Evolutionary conservation across 805 yeast species (phyloP).

Genomic region (Kodamaea neixiangensis): DNA sequence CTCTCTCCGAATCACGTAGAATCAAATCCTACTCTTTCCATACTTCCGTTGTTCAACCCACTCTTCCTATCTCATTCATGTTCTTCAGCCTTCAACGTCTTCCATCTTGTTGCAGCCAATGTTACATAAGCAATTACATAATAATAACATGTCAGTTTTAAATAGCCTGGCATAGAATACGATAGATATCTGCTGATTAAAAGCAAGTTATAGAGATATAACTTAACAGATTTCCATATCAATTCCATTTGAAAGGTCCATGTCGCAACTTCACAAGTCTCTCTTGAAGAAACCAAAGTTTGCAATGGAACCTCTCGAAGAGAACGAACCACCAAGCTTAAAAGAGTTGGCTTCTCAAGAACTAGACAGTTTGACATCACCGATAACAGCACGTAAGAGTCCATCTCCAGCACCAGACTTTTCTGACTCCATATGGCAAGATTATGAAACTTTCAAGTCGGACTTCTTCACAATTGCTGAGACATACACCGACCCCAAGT

Average conservation of each 20-base stretch:
- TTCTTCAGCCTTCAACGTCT: no score
- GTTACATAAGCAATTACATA: no score
- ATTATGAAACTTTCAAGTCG: conserved; percentile 13
- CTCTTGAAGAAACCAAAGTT: conserved; percentile 9
- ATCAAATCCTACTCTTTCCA: no score
- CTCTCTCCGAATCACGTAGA: no score
- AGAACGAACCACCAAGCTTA: conserved; percentile 1
- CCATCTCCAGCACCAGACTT: not conserved
- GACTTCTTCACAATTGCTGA: conserved; percentile 20
- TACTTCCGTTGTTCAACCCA: no score
- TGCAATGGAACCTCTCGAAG: conserved; percentile 4
- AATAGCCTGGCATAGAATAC: no score
- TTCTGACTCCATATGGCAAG: conserved; percentile 2
- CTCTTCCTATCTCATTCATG: no score
- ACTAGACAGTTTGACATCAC: not conserved
- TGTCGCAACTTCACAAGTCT: conserved; percentile 19
- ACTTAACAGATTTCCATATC: not conserved
- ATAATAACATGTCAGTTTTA: no score
- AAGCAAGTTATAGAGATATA: not conserved
- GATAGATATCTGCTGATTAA: not conserved
- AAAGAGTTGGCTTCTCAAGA: conserved; percentile 7
- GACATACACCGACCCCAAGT: conserved; percentile 15
- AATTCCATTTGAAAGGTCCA: no score
- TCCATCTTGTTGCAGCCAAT: no score
- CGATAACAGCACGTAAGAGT: not conserved